Percentiles rank a stretch among this genome's conserved stretches.
Conservation (phyloP, 305 asterid genomes). For the Ajuga reptans region DNA sequence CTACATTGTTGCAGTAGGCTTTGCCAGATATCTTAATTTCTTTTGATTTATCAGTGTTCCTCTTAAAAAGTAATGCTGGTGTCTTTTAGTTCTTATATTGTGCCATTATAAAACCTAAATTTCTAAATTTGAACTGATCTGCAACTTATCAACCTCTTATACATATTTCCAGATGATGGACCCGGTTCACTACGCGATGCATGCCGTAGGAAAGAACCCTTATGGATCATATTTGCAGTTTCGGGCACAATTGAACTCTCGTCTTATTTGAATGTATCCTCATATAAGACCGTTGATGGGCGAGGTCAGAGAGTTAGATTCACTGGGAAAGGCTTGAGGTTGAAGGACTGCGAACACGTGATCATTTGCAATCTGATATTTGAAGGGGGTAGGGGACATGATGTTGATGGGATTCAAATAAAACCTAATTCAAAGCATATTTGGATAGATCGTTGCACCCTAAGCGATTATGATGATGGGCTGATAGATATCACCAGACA, state of each 20-base stretch:
- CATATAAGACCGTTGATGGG: constrained; percentile 82
- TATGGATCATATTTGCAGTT: constrained; percentile 79
- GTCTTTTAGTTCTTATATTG: background rate
- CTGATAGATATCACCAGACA: constrained; percentile 70
- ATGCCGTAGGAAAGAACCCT: constrained; percentile 69
- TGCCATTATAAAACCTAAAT: background rate
- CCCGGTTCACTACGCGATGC: constrained; percentile 93
- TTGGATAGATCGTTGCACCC: constrained; percentile 96
- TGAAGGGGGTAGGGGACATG: constrained; percentile 80
- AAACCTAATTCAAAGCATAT: constrained; percentile 83
- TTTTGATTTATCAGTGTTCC: background rate
- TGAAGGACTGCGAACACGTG: constrained; percentile 83
- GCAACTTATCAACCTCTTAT: background rate
- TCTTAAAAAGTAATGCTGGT: background rate
- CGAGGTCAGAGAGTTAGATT: constrained; percentile 78
- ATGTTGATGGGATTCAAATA: constrained; percentile 81
- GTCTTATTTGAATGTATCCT: constrained; percentile 61
- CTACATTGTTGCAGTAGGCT: background rate
- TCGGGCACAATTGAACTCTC: constrained; percentile 84
- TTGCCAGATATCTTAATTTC: background rate
- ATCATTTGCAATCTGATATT: constrained; percentile 76
- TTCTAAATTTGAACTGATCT: background rate
- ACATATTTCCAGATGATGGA: constrained; percentile 59
- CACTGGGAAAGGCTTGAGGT: constrained; percentile 76
- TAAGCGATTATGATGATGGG: constrained; percentile 75